Evolutionary conservation across 768 basidiomycete species (phyloP).

Genomic region (Chlorophyllum brunneum): DNA sequence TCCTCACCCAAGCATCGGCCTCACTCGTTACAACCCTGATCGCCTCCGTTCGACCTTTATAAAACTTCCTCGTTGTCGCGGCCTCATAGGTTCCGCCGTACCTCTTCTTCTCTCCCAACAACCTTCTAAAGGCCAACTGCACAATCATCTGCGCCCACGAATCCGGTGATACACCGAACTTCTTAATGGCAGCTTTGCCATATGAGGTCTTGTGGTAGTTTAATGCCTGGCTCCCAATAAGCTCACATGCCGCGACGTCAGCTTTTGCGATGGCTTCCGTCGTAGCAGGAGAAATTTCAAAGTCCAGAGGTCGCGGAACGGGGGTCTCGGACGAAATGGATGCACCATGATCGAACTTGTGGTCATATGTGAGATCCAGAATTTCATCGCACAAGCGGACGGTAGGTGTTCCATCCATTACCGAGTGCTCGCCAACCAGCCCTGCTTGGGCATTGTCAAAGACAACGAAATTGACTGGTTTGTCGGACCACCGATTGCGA

Average conservation of each 20-base stretch:
- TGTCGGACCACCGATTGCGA: slow-evolving; percentile 83
- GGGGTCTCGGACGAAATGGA: slow-evolving; percentile 19
- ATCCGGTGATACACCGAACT: slow-evolving; percentile 87
- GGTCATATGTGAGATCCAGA: slow-evolving; percentile 53
- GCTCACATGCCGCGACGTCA: slow-evolving; percentile 47
- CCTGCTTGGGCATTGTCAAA: slow-evolving; percentile 81
- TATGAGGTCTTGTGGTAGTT: slow-evolving; percentile 65
- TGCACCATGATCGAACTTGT: slow-evolving; percentile 61
- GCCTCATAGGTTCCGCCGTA: slow-evolving; percentile 90
- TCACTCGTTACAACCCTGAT: slow-evolving; percentile 80
- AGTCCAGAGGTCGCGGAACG: slow-evolving; percentile 56
- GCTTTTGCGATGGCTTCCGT: slow-evolving; percentile 52
- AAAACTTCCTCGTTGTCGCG: slow-evolving; percentile 84
- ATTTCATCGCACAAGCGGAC: slow-evolving; percentile 69
- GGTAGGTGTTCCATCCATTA: slow-evolving; percentile 89
- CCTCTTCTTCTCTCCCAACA: slow-evolving; percentile 50
- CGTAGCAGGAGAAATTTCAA: slow-evolving; percentile 50
- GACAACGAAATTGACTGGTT: slow-evolving; percentile 83
- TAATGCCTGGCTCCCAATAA: slow-evolving; percentile 62
- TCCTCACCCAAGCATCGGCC: slow-evolving; percentile 70
- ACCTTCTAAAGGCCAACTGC: slow-evolving; percentile 82
- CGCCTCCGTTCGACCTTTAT: slow-evolving; percentile 91
- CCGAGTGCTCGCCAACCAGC: slow-evolving; percentile 89
- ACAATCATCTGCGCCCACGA: slow-evolving; percentile 93
- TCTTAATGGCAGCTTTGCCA: slow-evolving; percentile 84